Evolutionary conservation across 2,329 filamentous ascomycete species (phyloP), one percentile per base, ranked within the genome.

Genomic region (Colletotrichum limetticola): DNA sequence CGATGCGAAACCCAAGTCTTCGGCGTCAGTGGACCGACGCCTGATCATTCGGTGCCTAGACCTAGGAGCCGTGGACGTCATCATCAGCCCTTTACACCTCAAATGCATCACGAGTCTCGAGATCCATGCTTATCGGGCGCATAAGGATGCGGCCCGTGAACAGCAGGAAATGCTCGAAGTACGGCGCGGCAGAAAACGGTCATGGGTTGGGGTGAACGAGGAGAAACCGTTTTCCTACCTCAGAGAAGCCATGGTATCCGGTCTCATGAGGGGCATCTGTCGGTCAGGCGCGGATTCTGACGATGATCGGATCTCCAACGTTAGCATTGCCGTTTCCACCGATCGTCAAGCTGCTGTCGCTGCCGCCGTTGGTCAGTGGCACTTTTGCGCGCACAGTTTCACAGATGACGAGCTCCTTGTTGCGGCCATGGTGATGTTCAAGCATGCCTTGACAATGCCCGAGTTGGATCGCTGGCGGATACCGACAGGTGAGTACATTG

Each of bases 211-310:
- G 30, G 89, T 97, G 12, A 91, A 94, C 78, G 94, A 96, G 76
- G 90, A 94, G 77, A 93, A 95, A 80, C 95, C 95, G 1, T 98
- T 95, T 83, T 92, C 94, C 19, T 98, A 98, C 83, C 85, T 98
- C 67, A 89, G 95, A 73, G 95, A 98, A 84, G 94, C 94, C 62
- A 98, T 98, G 95, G 95, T 98, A 5, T 97, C 95, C 1, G 92
- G 92, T 69, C 87, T 98, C 70, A 97, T 98, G 94, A 93, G 92
- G 78, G 91, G 94, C 49, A 98, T 98, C 67, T 98, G 95, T 82
- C 93, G 93, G 75, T 90, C 88, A 53, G 84, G 83, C 84, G 84
- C 83, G 84, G 79, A 91, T 87, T 84, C 91, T 84, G 79, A 86
- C 83, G 84, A 94, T 84, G 84, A 92, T 84, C 82, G 89, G 84